Conservation (phyloP, 108 stramenopile species). For the Cyclotella kingstonii region DNA sequence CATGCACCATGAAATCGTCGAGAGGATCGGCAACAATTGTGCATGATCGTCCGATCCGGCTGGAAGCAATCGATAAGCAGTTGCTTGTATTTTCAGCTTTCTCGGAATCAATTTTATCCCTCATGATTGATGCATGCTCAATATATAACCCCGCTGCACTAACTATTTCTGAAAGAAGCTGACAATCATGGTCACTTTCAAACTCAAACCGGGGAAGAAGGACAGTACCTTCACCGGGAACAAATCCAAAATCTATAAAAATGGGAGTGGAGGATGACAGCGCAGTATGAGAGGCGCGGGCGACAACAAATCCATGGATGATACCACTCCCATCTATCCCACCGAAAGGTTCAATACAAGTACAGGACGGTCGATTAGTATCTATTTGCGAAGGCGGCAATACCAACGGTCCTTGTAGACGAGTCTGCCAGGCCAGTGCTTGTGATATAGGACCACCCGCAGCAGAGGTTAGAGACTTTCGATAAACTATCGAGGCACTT, state of each 20-base stretch:
- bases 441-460: slow-evolving; percentile 1
- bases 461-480: too few species aligned
- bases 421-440: slow-evolving; percentile 34
- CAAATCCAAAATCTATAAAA: slow-evolving; percentile 57
- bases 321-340: slow-evolving; percentile 45
- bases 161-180: slow-evolving; percentile 52
- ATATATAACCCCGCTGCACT: slow-evolving; percentile 44
- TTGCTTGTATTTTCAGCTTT: not conserved
- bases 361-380: slow-evolving; percentile 22
- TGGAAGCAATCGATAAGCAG: not conserved
- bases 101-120: slow-evolving; percentile 11
- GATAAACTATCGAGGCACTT: slow-evolving; percentile 25
- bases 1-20: slow-evolving; percentile 63
- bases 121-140: slow-evolving; percentile 46
- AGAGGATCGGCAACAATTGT: slow-evolving; percentile 62
- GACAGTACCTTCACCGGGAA: slow-evolving; percentile 45
- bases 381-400: not conserved
- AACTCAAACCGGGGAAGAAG: slow-evolving; percentile 66
- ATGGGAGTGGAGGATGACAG: not conserved
- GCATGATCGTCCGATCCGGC: slow-evolving; percentile 3
- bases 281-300: slow-evolving; percentile 7
- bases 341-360: slow-evolving; percentile 41
- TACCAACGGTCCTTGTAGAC: slow-evolving; percentile 35
- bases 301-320: slow-evolving; percentile 66
- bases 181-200: slow-evolving; percentile 53